Evolutionary conservation across 2,329 filamentous ascomycete genomes (phyloP), one percentile per base, ranked within the genome.

Genomic region (Sarocladium kiliense): DNA sequence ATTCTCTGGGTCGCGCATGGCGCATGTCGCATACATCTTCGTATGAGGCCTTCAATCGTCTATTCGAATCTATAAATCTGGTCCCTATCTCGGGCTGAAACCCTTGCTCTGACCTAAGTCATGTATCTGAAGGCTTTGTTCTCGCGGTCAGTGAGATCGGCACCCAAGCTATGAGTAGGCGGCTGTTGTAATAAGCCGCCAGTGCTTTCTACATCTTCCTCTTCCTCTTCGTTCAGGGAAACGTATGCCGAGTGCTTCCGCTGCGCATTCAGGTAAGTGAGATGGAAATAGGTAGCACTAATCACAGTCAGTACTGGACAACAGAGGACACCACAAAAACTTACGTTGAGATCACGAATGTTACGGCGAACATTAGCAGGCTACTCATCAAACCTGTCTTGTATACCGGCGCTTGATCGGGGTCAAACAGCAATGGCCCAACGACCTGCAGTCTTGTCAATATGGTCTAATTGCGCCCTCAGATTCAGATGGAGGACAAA

Each of bases 101-200:
- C 12, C 30, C 30, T 32, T 32, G 6, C 30, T 7, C 7, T 23
- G 7, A 14, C 18, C 19, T 23, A 51, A 23, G 47, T 51, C 6
- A 51, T 18, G 16, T 51, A 51, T 36, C 18, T 51, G 30, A 51
- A 51, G n/a, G 47, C 5, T 27, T 51, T 51, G 27, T 51, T 51
- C 47, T 51, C 47, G 30, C 47, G 47, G n/a, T 51, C 47, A 21
- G 47, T 51, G n/a, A 51, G 47, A 51, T 51, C 47, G 10, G 47
- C 47, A 10, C 47, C 47, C 18, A 36, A 16, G 23, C 30, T 34
- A 11, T 32, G 47, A 11, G 18, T 16, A 9, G 26, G 44, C 7
- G 44, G 47, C 18, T 51, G 47, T 36, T 51, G 47, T n/a, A 51
- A 23, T 10, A 51, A 27, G 23, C 47, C 47, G 12, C 47, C 47